A percentile compares a stretch with the other conserved stretches of the same genome.
phyloP scores from a whole-genome alignment of 306 rosid species.

The Boehmeria nivea region DNA sequence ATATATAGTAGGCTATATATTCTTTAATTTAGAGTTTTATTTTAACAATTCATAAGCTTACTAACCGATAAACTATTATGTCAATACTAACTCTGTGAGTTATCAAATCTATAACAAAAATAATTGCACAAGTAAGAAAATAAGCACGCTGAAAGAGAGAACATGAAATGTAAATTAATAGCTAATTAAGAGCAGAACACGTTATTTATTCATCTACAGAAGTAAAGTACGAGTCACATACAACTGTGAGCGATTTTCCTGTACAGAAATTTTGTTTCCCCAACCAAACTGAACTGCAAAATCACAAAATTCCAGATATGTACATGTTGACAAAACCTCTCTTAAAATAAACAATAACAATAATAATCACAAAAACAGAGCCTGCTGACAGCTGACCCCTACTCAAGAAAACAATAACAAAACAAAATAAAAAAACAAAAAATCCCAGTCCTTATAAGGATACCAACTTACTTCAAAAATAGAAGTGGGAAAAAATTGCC shows the following conservation, averaged over 20 bases:
- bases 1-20: too few relatives aligned
- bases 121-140: too few relatives aligned
- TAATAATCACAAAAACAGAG: slow-evolving; percentile 20
- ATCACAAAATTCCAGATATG: slow-evolving; percentile 67
- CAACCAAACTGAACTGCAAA: slow-evolving; percentile 34
- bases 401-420: too few relatives aligned
- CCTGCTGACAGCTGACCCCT: too few relatives aligned
- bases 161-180: too few relatives aligned
- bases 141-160: too few relatives aligned
- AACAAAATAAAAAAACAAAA: slow-evolving; percentile 11
- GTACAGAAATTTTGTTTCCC: slow-evolving; percentile 52
- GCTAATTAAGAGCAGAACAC: neutral
- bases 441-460: slow-evolving; percentile 35
- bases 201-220: neutral
- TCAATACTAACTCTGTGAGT: too few relatives aligned
- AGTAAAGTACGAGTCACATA: slow-evolving; percentile 34
- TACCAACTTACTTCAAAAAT: slow-evolving; percentile 29
- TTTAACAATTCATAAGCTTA: too few relatives aligned
- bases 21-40: too few relatives aligned
- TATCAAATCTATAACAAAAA: too few relatives aligned
- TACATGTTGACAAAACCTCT: slow-evolving; percentile 35
- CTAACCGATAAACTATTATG: too few relatives aligned
- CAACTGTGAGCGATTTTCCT: slow-evolving; percentile 62
- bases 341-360: slow-evolving; percentile 26
- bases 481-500: slow-evolving; percentile 21